Percentiles rank a stretch among this genome's conserved stretches.
Conservation (phyloP, 768 basidiomycete genomes). For the Podaxis sp. region DNA sequence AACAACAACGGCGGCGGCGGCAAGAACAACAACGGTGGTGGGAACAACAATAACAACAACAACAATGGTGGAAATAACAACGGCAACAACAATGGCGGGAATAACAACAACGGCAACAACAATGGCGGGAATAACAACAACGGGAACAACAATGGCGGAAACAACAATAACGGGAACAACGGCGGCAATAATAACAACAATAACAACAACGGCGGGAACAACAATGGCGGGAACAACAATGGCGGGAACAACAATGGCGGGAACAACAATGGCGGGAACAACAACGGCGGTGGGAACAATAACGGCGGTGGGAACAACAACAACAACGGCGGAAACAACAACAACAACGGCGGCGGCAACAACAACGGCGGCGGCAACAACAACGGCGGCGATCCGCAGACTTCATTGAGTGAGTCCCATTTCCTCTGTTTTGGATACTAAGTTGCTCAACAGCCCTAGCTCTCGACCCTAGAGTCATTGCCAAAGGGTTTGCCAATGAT, state of each 20-base stretch:
- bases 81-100: not conserved
- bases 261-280: slow-evolving; percentile 10
- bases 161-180: slow-evolving; percentile 5
- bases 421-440: not conserved
- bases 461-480: slow-evolving; percentile 41
- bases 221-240: slow-evolving; percentile 14
- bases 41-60: slow-evolving; percentile 10
- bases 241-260: not conserved
- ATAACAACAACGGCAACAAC: slow-evolving; percentile 19
- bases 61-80: slow-evolving; percentile 10
- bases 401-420: slow-evolving; percentile 32
- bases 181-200: slow-evolving; percentile 11
- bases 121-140: slow-evolving; percentile 15
- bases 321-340: slow-evolving; percentile 12
- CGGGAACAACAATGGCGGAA: not conserved
- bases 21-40: slow-evolving; percentile 7
- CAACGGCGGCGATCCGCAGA: slow-evolving; percentile 33
- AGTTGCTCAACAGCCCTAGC: slow-evolving; percentile 24
- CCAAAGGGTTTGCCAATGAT: slow-evolving; percentile 39
- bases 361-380: slow-evolving; percentile 13
- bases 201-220: slow-evolving; percentile 17
- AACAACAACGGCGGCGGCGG: not conserved
- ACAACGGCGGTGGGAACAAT: slow-evolving; percentile 9
- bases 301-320: slow-evolving; percentile 14
- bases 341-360: slow-evolving; percentile 14